Base-by-base conservation (phyloP, 1,284 basidiomycete species). In the Sanghuangporus baumii region DNA sequence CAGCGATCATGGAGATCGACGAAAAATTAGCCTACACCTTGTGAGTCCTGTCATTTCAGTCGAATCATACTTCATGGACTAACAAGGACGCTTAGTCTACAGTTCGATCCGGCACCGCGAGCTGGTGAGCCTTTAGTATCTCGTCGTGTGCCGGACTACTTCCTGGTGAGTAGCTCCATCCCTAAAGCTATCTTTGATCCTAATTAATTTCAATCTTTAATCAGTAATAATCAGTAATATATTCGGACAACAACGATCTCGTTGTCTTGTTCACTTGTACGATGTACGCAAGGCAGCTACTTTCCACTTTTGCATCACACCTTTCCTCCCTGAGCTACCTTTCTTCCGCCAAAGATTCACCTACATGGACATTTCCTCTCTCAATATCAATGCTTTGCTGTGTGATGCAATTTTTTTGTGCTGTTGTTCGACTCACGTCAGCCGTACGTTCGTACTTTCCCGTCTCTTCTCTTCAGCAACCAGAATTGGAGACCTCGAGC, bases 1-100 rank as follows among this genome's bases (percentile, higher is more conserved):
- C 96, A 55, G 97, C 97, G 56, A 99, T 99, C 75, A 97, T 99
- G 90, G 96, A 99, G 79, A 98, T 99, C 76, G 96, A 99, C 78
- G 97, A 99, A 84, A 95, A 95, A 81, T 81, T 96, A 84, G 93
- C 93, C 66, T 94, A 94, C 76, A 94, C 89, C 77, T 94, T 94
- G 91, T 91, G 70, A 63, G 89, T 81, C 11, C 23, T 16, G 31
- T 62, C 57, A 55, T 37, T 41, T 3, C 50, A 11, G 34, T 16
- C 26, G 12, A 26, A 18, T 66, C 20, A 65, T 40, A n/a, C 37
- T 50, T 37, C 40, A 63, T 62, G 26, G 26, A 65, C 66, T 51
- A 31, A 38, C 48, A 16, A 37, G 23, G 4, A 18, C 37, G 37
- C 66, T n/a, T 58, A 96, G 94, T 89, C 84, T 99, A 76, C 96